phyloP scores from a whole-genome alignment of 306 rosid species.

The Trifolium dubium region DNA sequence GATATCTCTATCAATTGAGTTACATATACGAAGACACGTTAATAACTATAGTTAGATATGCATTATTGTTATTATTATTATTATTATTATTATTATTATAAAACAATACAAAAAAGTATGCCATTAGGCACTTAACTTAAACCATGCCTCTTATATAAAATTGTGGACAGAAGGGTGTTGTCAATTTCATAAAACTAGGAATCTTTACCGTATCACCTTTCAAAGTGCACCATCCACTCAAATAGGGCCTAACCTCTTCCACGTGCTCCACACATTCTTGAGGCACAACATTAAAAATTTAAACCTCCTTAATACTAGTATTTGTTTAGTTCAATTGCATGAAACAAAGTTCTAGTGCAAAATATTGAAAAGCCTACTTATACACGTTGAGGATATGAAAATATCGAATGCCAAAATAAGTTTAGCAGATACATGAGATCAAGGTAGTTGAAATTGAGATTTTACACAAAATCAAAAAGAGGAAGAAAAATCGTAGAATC shows the following conservation, averaged over 20 bases:
- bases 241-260: conserved; percentile 40
- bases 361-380: too few species aligned
- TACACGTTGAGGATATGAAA: neutral
- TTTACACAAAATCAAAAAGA: too few species aligned
- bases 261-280: conserved; percentile 64
- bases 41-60: neutral
- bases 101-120: neutral
- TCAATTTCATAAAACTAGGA: conserved; percentile 78
- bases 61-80: neutral
- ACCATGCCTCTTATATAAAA: conserved; percentile 59
- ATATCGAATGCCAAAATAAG: too few species aligned
- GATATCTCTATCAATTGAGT: too few species aligned
- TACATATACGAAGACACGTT: too few species aligned
- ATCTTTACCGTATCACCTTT: conserved; percentile 66
- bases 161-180: conserved; percentile 75
- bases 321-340: conserved; percentile 46
- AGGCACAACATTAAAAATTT: conserved; percentile 55
- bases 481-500: too few species aligned
- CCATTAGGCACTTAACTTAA: conserved; percentile 38
- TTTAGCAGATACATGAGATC: too few species aligned
- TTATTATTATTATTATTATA: too few species aligned
- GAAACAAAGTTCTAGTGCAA: too few species aligned
- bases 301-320: conserved; percentile 29
- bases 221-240: conserved; percentile 47
- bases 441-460: too few species aligned